A percentile compares a stretch with the other conserved stretches of the same genome.
Evolutionary conservation across 257 asterid genomes (phyloP).

Genomic region (Eustoma russellianum): DNA sequence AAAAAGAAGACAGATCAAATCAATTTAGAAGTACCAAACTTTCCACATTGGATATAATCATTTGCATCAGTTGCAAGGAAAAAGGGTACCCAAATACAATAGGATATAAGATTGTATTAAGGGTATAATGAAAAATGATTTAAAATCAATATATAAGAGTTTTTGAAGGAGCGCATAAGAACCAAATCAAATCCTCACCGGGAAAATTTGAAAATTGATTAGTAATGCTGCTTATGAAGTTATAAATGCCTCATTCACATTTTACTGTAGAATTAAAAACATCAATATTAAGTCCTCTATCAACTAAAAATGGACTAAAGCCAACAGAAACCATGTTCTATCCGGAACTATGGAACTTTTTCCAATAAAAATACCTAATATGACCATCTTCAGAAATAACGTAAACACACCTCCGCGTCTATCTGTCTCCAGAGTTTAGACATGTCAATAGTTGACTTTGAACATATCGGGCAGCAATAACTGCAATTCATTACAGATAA

Average conservation of each 20-base stretch:
- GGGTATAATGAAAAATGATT: too few relatives aligned
- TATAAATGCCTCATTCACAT: not conserved
- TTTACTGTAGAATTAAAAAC: not conserved
- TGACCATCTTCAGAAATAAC: not conserved
- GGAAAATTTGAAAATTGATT: not conserved
- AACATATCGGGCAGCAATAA: constrained; percentile 92
- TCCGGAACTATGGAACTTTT: not conserved
- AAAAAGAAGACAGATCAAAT: too few relatives aligned
- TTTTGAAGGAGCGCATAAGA: too few relatives aligned
- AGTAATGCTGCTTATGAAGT: not conserved
- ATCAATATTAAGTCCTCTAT: too few relatives aligned
- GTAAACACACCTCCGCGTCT: constrained; percentile 64
- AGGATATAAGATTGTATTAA: too few relatives aligned
- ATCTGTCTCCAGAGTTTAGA: constrained; percentile 60
- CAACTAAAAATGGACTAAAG: not conserved
- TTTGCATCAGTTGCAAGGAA: too few relatives aligned
- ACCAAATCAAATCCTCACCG: not conserved
- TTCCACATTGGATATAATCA: too few relatives aligned
- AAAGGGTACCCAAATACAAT: too few relatives aligned
- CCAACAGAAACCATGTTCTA: not conserved
- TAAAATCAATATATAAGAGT: too few relatives aligned
- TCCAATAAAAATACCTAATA: not conserved
- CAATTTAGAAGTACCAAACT: too few relatives aligned
- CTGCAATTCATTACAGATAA: constrained; percentile 16
- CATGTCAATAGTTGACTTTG: constrained; percentile 78